phyloP scores from a whole-genome alignment of 2,329 filamentous ascomycete genomes.

The Aspergillus ruber region DNA sequence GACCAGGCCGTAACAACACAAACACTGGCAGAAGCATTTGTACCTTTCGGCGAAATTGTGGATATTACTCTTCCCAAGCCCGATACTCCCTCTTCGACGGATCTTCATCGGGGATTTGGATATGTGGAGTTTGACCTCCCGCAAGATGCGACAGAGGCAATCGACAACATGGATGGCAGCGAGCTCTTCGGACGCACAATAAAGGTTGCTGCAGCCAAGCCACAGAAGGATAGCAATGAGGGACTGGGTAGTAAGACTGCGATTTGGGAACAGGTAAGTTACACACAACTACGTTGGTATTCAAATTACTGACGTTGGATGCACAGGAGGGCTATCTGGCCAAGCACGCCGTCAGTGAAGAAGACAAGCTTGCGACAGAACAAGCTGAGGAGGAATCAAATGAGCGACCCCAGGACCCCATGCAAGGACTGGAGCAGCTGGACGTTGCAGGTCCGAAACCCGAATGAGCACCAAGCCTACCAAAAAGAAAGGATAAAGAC shows the following conservation, averaged over 20 bases:
- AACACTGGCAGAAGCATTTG: conserved; percentile 81
- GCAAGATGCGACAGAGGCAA: conserved; percentile 84
- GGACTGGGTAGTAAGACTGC: conserved; percentile 89
- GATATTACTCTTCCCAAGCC: conserved; percentile 87
- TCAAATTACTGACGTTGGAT: conserved; percentile 17
- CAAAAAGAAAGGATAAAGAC: conserved; percentile 12
- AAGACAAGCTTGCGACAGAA: conserved; percentile 61
- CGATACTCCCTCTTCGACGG: conserved; percentile 69
- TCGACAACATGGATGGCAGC: conserved; percentile 98
- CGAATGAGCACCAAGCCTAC: conserved; percentile 45
- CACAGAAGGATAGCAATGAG: conserved; percentile 80
- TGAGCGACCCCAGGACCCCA: conserved; percentile 66
- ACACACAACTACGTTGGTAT: background rate
- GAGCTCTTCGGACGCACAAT: conserved; percentile 89
- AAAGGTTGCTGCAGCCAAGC: conserved; percentile 86
- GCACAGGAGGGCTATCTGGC: conserved; percentile 84
- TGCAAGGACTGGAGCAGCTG: conserved; percentile 89
- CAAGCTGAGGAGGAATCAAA: conserved; percentile 47
- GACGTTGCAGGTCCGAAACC: conserved; percentile 90
- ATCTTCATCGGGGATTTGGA: conserved; percentile 84
- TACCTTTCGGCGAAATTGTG: conserved; percentile 93
- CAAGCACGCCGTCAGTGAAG: conserved; percentile 76
- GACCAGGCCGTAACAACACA: conserved; percentile 68
- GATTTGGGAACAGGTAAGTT: conserved; percentile 86
- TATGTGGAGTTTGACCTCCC: conserved; percentile 90